Conservation (phyloP, 305 asterid genomes). For the Solanum hybrid region DNA sequence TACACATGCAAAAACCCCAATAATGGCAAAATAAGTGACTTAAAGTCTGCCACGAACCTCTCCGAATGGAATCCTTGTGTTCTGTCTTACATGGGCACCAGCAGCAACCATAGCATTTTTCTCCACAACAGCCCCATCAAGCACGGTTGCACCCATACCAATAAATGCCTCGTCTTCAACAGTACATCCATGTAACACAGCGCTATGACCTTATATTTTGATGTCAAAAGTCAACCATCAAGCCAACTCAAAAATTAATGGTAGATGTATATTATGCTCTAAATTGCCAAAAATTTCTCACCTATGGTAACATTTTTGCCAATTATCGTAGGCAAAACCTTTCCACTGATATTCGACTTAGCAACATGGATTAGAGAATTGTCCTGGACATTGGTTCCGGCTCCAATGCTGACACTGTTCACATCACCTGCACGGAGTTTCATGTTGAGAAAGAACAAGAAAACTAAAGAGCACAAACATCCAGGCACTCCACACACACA, state of each 20-base stretch:
- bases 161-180: slow-evolving; percentile 91
- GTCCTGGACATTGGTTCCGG: slow-evolving; percentile 94
- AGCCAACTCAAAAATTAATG: slow-evolving; percentile 1
- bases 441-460: not conserved
- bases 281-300: slow-evolving; percentile 27
- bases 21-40: not conserved
- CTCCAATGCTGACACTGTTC: slow-evolving; percentile 72
- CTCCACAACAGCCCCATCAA: slow-evolving; percentile 89
- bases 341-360: slow-evolving; percentile 81
- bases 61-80: slow-evolving; percentile 74
- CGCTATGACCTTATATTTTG: slow-evolving; percentile 66
- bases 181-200: slow-evolving; percentile 90
- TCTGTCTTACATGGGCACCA: slow-evolving; percentile 96
- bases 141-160: slow-evolving; percentile 95
- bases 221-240: slow-evolving; percentile 3
- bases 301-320: slow-evolving; percentile 94
- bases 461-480: not conserved
- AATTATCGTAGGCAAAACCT: slow-evolving; percentile 71
- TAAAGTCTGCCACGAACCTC: slow-evolving; percentile 49
- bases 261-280: not conserved
- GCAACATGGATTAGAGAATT: slow-evolving; percentile 95
- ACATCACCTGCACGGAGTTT: slow-evolving; percentile 58
- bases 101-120: slow-evolving; percentile 98
- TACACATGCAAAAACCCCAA: not conserved
- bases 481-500: not conserved